These are phyloP conservation scores for Talaromyces sp. DNA, from an alignment of 2,329 filamentous ascomycete species.

Conservation along the genomic window DNA sequence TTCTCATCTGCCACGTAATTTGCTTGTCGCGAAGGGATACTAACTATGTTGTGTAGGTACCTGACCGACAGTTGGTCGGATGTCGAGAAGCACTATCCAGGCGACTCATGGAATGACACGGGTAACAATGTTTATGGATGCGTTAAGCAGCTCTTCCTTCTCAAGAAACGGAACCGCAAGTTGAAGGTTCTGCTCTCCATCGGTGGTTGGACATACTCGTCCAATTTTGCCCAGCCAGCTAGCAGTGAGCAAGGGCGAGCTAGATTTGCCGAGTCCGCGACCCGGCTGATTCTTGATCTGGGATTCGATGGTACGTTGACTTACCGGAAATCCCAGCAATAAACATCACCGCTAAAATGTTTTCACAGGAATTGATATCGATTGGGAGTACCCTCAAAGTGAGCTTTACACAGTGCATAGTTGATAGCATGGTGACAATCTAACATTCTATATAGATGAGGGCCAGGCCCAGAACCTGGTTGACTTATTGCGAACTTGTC, in stretches of 20 bases:
- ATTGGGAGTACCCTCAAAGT: constrained; percentile 53
- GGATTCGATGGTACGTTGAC: constrained; percentile 61
- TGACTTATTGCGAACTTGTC: constrained; percentile 45
- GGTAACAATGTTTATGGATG: constrained; percentile 77
- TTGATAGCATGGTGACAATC: background rate
- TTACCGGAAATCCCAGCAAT: no score
- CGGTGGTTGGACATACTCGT: constrained; percentile 76
- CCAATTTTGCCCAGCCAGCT: constrained; percentile 73
- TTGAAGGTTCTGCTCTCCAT: constrained; percentile 81
- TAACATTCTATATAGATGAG: constrained; percentile 37
- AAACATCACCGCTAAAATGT: background rate
- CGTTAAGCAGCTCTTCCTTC: constrained; percentile 73
- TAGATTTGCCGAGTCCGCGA: constrained; percentile 68
- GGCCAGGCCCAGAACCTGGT: constrained; percentile 48
- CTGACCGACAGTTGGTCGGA: constrained; percentile 72
- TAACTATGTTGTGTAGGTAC: constrained; percentile 30
- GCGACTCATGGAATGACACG: constrained; percentile 66
- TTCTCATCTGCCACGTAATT: background rate
- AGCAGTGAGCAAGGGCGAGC: constrained; percentile 61
- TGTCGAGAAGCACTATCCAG: constrained; percentile 67
- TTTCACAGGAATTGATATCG: constrained; percentile 45
- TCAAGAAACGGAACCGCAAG: constrained; percentile 75
- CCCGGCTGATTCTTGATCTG: constrained; percentile 73
- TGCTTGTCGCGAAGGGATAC: background rate
- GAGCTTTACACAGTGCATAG: background rate